These are phyloP conservation scores for Beauveria bassiana DNA, from an alignment of 2,329 filamentous ascomycete genomes.

Conservation along the genomic window DNA sequence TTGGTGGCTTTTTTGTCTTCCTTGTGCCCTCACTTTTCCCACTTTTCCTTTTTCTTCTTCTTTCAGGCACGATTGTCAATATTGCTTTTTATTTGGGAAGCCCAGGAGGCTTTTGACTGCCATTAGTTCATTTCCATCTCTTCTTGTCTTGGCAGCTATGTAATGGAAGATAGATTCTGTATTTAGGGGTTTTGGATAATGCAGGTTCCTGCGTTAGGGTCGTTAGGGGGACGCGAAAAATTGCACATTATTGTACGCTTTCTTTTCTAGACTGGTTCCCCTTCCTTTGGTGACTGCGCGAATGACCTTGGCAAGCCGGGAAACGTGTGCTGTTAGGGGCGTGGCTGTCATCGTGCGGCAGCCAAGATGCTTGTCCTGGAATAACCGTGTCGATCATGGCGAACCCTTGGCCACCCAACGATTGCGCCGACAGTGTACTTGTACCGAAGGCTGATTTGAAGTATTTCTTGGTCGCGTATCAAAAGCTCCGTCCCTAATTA, in stretches of 20 bases:
- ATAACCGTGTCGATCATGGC: too few species aligned
- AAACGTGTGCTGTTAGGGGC: background rate
- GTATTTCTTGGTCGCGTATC: background rate
- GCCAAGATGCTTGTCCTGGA: too few species aligned
- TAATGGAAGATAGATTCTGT: constrained; percentile 8
- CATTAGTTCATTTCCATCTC: background rate
- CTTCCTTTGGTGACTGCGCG: background rate
- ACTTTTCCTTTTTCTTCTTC: constrained; percentile 4
- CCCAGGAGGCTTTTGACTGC: constrained; percentile 10
- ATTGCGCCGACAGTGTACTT: too few species aligned
- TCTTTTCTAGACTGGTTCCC: background rate
- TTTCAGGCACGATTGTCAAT: constrained; percentile 11
- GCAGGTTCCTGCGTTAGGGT: background rate
- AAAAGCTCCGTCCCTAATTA: background rate
- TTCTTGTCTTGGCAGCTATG: constrained; percentile 7
- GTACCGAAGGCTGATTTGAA: too few species aligned
- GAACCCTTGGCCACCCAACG: too few species aligned
- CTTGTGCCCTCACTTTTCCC: background rate
- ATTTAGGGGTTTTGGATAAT: constrained; percentile 9
- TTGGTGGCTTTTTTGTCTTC: background rate
- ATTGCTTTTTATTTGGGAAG: constrained; percentile 4
- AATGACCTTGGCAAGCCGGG: background rate
- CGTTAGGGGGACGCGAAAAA: background rate
- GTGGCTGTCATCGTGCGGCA: too few species aligned
- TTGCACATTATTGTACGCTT: background rate